Evolutionary conservation across 305 asterid genomes (phyloP), one percentile per base, ranked within the genome.

Genomic region (Fraxinus dipetala): DNA sequence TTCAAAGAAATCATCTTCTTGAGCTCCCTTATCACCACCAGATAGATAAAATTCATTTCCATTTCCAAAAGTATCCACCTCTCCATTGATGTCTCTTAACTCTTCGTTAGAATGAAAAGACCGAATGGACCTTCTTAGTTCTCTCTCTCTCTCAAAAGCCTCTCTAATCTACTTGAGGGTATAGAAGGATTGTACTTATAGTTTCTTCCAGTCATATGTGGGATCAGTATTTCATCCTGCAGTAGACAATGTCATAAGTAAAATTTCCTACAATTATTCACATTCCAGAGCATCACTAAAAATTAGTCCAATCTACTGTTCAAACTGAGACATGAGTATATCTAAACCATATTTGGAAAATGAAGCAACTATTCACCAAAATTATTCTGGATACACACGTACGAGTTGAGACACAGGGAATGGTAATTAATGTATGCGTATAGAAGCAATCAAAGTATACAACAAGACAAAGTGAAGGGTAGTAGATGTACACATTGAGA

Each of bases 61-160:
- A 70, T 77, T 81, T 75, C 85, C 88, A 20, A 80, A 81, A 38
- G 79, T 74, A 76, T 90, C 93, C 31, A 72, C 75, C 73, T 84
- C 91, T 79, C 89, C 88, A 28, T 54, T 79, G 73, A 84, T 82
- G 72, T 90, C 92, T 86, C 85, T 87, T 8, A 87, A 81, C 78
- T 89, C 92, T 56, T 92, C 95, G 40, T 80, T 84, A 65, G 89
- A 86, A 36, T 79, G 83, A 78, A 78, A 82, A 61, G 89, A 93
- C 85, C 88, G 87, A 86, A 75, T 84, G 78, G 89, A 92, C 84
- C 87, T 92, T 87, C 96, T 85, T 67, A 92, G 81, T 87, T 89
- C 98, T 72, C 96, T 86, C 24, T 89, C 91, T 86, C 97, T 92
- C 82, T n/a, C n/a, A 95, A 84, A 67, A 93, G 94, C 85, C 98